Base-by-base conservation (phyloP, 2,329 filamentous ascomycete species). In the Xylariomycetidae sp. region DNA sequence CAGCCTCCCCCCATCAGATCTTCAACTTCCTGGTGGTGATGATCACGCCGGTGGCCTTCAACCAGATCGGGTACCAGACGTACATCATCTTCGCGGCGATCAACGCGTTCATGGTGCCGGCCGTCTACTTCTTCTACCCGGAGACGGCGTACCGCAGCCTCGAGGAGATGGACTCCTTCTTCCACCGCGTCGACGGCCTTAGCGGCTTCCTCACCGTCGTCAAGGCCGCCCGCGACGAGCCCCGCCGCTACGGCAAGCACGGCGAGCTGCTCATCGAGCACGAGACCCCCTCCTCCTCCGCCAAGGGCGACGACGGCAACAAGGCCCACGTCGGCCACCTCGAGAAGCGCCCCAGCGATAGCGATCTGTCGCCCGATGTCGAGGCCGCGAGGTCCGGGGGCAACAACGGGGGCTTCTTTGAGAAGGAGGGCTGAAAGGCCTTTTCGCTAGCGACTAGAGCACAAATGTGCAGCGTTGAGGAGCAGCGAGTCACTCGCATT, bases 1-100 rank as follows among this genome's bases (percentile, higher is more conserved):
- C 8, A 23, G 20, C 12, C 6, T 8, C 25, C 6, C 6, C 25
- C 13, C 7, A 9, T 13, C 14, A 14, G 25, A 70, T 75, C 29
- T 77, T 76, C 54, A 79, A 79, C 52, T 77, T 77, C 48, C 51
- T 75, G 43, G 66, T 79, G 12, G 74, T 79, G 33, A 76, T 78
- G 70, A 70, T 79, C 38, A 78, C 74, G 0, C 75, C 75, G 0
- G 58, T 76, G 2, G 64, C 72, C 1, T 74, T 79, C 39, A 56
- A 66, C 32, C 70, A 59, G 32, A 80, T 81, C 40, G 53, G 58
- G 10, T 71, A 74, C 57, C 63, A 74, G 43, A 80, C 76, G 0
- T 80, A 81, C 54, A 71, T 74, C 47, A 73, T 82, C 43, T 83
- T 82, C 47, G 77, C 77, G 6, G 66, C 76, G 25, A 76, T 80